Percentiles rank a stretch among this genome's conserved stretches.
These are phyloP conservation scores for Ramicandelaber brevisporus DNA, from an alignment of 192 early-diverging fungal genomes.

Conservation along the genomic window DNA sequence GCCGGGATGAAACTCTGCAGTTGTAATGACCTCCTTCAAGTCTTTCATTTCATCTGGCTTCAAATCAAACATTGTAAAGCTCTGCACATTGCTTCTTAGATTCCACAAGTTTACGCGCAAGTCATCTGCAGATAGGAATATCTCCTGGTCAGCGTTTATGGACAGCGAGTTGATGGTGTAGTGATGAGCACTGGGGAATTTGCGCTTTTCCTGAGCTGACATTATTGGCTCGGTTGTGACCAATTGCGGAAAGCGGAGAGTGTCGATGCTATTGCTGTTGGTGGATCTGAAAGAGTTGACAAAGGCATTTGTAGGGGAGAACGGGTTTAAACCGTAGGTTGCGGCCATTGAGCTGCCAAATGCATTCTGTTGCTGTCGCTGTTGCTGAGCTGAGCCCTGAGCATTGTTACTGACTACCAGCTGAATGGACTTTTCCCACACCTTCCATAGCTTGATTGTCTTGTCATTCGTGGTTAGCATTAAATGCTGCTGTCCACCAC, in stretches of 20 bases:
- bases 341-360: too few species aligned
- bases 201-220: slow-evolving; percentile 78
- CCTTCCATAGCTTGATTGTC: too few species aligned
- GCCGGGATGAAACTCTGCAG: slow-evolving; percentile 86
- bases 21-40: slow-evolving; percentile 94
- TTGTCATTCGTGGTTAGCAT: too few species aligned
- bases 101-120: slow-evolving; percentile 98
- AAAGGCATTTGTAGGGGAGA: too few species aligned
- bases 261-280: slow-evolving; percentile 15
- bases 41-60: slow-evolving; percentile 99
- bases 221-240: slow-evolving; percentile 89
- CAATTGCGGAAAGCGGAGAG: slow-evolving; percentile 56
- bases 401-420: slow-evolving; percentile 81
- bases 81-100: slow-evolving; percentile 87
- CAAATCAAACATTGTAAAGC: slow-evolving; percentile 99
- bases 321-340: too few species aligned
- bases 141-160: slow-evolving; percentile 94
- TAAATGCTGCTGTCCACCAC: too few species aligned
- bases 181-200: slow-evolving; percentile 93
- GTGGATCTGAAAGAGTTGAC: slow-evolving; percentile 46
- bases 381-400: too few species aligned
- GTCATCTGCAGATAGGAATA: slow-evolving; percentile 92
- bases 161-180: slow-evolving; percentile 99
- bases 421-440: too few species aligned
- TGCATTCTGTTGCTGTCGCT: too few species aligned